Percentiles rank a stretch among this genome's conserved stretches.
Conservation (phyloP, 805 yeast genomes). For the Barnettozyma californica region DNA sequence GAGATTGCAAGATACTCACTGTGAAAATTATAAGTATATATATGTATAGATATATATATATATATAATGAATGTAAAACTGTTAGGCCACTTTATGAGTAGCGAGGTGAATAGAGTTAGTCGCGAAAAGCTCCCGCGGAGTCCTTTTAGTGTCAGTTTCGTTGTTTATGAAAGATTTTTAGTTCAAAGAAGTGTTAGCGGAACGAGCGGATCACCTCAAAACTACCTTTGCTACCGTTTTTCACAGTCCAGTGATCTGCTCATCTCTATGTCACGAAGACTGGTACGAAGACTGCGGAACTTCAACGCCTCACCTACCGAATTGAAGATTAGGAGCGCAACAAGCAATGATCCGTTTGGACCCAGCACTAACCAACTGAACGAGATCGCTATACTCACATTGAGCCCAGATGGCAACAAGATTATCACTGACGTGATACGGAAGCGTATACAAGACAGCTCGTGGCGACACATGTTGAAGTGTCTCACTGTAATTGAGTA, state of each 20-base stretch:
- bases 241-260: neutral
- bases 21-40: neutral
- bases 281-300: conserved; percentile 30
- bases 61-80: too few species aligned
- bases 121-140: neutral
- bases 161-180: too few species aligned
- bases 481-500: conserved; percentile 48
- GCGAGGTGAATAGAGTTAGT: too few species aligned
- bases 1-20: conserved; percentile 4
- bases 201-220: too few species aligned
- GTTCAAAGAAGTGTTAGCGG: too few species aligned
- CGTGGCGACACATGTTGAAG: conserved; percentile 40
- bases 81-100: neutral
- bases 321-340: conserved; percentile 38
- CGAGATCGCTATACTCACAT: conserved; percentile 44
- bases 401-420: conserved; percentile 33
- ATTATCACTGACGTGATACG: conserved; percentile 34
- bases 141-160: too few species aligned
- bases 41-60: too few species aligned
- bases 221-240: too few species aligned
- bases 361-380: conserved; percentile 53
- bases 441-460: conserved; percentile 34
- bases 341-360: conserved; percentile 48
- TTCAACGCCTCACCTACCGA: conserved; percentile 27
- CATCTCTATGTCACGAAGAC: conserved; percentile 19